phyloP scores from a whole-genome alignment of 2,329 filamentous ascomycete species.

The Ramularia endophylla region DNA sequence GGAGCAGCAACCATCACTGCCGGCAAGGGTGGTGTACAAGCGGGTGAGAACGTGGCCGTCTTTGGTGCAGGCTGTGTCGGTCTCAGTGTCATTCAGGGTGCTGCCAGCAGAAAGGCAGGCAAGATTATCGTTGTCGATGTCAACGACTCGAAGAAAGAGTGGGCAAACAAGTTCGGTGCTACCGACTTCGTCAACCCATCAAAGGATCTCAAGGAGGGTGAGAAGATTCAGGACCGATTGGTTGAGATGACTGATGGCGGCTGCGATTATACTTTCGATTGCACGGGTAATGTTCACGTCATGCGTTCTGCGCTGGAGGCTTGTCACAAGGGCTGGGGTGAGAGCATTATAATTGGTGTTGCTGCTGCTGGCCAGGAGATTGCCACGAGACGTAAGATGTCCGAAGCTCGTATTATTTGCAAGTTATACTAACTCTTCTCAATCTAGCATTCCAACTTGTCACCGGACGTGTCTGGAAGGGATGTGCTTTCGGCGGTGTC shows the following conservation, averaged over 20 bases:
- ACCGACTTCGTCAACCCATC: slow-evolving; percentile 95
- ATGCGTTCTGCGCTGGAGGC: slow-evolving; percentile 95
- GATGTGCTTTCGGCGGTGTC: slow-evolving; percentile 95
- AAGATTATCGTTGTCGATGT: slow-evolving; percentile 75
- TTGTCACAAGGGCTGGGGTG: slow-evolving; percentile 98
- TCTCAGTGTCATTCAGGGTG: slow-evolving; percentile 90
- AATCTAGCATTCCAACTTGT: slow-evolving; percentile 88
- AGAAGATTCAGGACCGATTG: slow-evolving; percentile 85
- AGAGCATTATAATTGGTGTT: slow-evolving; percentile 97
- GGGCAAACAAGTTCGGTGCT: slow-evolving; percentile 90
- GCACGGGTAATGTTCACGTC: slow-evolving; percentile 92
- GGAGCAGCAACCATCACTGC: slow-evolving; percentile 92
- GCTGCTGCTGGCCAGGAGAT: slow-evolving; percentile 96
- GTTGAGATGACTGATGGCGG: slow-evolving; percentile 98
- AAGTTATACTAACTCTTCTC: slow-evolving; percentile 8
- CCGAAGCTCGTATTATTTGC: not conserved
- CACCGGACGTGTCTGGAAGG: slow-evolving; percentile 95
- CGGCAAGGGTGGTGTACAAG: slow-evolving; percentile 61
- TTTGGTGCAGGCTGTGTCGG: slow-evolving; percentile 97
- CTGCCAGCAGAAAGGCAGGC: slow-evolving; percentile 72
- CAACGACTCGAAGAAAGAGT: slow-evolving; percentile 85
- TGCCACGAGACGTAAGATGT: slow-evolving; percentile 75
- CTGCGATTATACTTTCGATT: slow-evolving; percentile 99
- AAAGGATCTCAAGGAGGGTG: slow-evolving; percentile 53
- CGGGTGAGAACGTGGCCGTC: slow-evolving; percentile 81